A percentile compares a stretch with the other conserved stretches of the same genome.
Evolutionary conservation across 371 early-diverging fungal species (phyloP).

Genomic region (Fennellomyces sp.): DNA sequence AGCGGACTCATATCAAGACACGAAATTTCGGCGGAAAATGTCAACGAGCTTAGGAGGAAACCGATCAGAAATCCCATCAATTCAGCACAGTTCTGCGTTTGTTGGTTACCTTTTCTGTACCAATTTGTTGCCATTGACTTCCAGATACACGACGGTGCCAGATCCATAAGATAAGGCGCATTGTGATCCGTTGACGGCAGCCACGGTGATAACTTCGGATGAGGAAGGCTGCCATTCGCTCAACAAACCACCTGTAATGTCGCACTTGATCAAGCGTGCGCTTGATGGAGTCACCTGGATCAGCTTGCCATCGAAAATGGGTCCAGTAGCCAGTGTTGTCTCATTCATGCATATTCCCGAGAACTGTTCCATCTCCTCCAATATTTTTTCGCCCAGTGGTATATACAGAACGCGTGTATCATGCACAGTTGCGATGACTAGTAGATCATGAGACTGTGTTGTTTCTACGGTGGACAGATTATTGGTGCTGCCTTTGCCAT

Average conservation of each 20-base stretch:
- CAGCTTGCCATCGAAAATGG: constrained; percentile 14
- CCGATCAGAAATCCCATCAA: background rate
- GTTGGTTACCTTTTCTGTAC: constrained; percentile 54
- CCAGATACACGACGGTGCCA: constrained; percentile 60
- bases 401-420: constrained; percentile 22
- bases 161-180: constrained; percentile 63
- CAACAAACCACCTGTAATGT: constrained; percentile 22
- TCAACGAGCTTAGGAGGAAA: constrained; percentile 24
- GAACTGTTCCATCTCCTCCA: constrained; percentile 21
- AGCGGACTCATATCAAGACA: constrained; percentile 62
- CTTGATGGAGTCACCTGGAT: constrained; percentile 61
- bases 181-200: constrained; percentile 51
- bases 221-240: constrained; percentile 56
- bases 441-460: too few species aligned
- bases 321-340: constrained; percentile 28
- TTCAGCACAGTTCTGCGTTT: too few species aligned
- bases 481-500: background rate
- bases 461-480: too few species aligned
- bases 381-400: constrained; percentile 25
- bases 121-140: constrained; percentile 44
- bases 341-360: constrained; percentile 23
- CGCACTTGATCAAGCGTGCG: constrained; percentile 49
- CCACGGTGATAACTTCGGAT: constrained; percentile 52
- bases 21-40: constrained; percentile 63
- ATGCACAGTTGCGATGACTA: constrained; percentile 56